Conservation (phyloP, 1,139 yeast species). For the Magnusiomyces clavatus region DNA sequence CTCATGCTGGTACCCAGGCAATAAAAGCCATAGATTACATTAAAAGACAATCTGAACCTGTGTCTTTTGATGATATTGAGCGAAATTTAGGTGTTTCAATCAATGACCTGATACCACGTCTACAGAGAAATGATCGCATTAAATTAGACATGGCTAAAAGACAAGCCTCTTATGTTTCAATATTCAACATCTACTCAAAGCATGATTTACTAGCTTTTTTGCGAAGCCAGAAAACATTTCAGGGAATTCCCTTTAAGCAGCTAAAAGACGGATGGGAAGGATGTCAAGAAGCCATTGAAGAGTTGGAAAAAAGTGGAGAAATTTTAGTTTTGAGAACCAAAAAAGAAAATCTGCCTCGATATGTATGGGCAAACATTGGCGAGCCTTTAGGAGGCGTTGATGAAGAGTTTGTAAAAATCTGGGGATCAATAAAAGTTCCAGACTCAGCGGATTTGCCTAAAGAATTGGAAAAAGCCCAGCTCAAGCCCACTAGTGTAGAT, state of each 20-base stretch:
- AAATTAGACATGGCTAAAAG: constrained; percentile 35
- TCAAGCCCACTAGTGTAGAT: constrained; percentile 94
- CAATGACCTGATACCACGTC: constrained; percentile 48
- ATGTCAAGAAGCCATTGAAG: constrained; percentile 69
- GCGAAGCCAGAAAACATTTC: constrained; percentile 76
- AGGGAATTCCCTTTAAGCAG: constrained; percentile 82
- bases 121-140: constrained; percentile 71
- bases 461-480: constrained; percentile 69
- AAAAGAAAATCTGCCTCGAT: constrained; percentile 84
- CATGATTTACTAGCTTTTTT: constrained; percentile 70
- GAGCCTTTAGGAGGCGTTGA: constrained; percentile 70
- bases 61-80: constrained; percentile 53
- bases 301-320: constrained; percentile 67
- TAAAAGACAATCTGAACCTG: constrained; percentile 58
- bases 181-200: constrained; percentile 77
- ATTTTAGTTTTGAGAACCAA: constrained; percentile 80
- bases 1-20: constrained; percentile 73
- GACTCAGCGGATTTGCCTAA: constrained; percentile 73
- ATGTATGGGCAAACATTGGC: constrained; percentile 83
- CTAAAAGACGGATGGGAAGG: constrained; percentile 96
- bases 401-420: constrained; percentile 73
- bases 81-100: constrained; percentile 44
- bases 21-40: constrained; percentile 86
- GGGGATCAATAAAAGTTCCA: constrained; percentile 77
- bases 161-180: constrained; percentile 78